These are phyloP conservation scores for Xylariaceae sp. DNA, from an alignment of 2,329 filamentous ascomycete species.

Conservation along the genomic window DNA sequence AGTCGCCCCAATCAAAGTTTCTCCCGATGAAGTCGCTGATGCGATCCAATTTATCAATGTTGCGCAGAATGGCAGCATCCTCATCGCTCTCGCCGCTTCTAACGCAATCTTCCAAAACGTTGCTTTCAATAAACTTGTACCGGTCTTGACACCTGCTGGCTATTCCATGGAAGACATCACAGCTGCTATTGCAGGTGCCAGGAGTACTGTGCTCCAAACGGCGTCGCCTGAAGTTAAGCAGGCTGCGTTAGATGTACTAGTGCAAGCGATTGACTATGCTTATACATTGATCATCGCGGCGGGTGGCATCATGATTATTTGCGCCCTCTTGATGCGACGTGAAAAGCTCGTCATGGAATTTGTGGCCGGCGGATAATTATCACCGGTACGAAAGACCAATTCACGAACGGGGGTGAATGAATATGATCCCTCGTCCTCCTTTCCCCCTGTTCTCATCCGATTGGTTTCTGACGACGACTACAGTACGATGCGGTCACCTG, in stretches of 20 bases:
- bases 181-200: slow-evolving; percentile 28
- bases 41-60: slow-evolving; percentile 32
- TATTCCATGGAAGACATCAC: slow-evolving; percentile 26
- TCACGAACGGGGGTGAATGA: not conserved
- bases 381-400: not conserved
- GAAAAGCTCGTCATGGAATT: not conserved
- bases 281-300: slow-evolving; percentile 22
- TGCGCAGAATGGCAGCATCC: slow-evolving; percentile 21
- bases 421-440: not conserved
- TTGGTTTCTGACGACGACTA: too few species aligned
- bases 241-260: slow-evolving; percentile 17
- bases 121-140: slow-evolving; percentile 16
- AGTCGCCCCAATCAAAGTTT: slow-evolving; percentile 14
- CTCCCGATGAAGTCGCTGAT: slow-evolving; percentile 9
- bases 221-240: slow-evolving; percentile 22
- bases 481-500: too few species aligned
- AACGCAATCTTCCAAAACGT: slow-evolving; percentile 29
- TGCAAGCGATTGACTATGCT: slow-evolving; percentile 21
- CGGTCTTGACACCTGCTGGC: slow-evolving; percentile 3
- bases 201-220: slow-evolving; percentile 19
- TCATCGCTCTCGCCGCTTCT: slow-evolving; percentile 27
- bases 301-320: slow-evolving; percentile 17
- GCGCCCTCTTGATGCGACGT: slow-evolving; percentile 15
- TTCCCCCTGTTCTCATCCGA: too few species aligned
- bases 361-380: not conserved